Evolutionary conservation across 345 rosid genomes (phyloP).

Genomic region (Rhodamnia argentea): DNA sequence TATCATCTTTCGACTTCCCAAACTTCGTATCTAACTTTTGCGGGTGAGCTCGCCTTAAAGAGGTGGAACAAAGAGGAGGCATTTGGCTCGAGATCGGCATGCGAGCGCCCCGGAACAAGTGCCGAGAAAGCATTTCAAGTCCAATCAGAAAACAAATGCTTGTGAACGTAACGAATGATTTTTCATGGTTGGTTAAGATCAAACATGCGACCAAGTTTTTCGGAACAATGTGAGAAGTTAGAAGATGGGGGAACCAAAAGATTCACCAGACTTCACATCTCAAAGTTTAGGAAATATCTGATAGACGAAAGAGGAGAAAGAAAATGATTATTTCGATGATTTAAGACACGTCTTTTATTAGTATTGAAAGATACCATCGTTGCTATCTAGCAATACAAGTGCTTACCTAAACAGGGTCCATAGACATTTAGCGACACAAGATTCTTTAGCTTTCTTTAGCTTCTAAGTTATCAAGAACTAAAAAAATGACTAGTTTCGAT

Average conservation of each 20-base stretch:
- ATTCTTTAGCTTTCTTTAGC: not conserved
- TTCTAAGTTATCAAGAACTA: not conserved
- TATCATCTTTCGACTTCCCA: not conserved
- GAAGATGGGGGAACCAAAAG: not conserved
- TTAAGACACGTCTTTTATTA: not conserved
- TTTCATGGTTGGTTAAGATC: not conserved
- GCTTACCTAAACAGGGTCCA: accelerated
- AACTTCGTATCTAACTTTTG: not conserved
- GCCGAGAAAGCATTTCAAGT: not conserved
- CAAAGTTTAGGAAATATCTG: not conserved
- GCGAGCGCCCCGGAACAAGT: not conserved
- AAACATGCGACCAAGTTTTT: accelerated
- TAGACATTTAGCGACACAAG: no score
- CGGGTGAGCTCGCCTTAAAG: not conserved
- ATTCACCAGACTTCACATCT: not conserved
- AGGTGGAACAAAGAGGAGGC: not conserved
- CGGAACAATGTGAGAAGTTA: not conserved
- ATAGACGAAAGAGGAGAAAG: not conserved
- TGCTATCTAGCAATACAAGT: not conserved
- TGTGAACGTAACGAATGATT: not conserved
- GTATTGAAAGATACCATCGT: not conserved
- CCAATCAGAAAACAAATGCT: not conserved
- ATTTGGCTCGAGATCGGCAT: not conserved
- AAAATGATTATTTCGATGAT: not conserved
- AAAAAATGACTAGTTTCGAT: not conserved